phyloP scores from a whole-genome alignment of 768 basidiomycete genomes.

The Termitomyces sp. region DNA sequence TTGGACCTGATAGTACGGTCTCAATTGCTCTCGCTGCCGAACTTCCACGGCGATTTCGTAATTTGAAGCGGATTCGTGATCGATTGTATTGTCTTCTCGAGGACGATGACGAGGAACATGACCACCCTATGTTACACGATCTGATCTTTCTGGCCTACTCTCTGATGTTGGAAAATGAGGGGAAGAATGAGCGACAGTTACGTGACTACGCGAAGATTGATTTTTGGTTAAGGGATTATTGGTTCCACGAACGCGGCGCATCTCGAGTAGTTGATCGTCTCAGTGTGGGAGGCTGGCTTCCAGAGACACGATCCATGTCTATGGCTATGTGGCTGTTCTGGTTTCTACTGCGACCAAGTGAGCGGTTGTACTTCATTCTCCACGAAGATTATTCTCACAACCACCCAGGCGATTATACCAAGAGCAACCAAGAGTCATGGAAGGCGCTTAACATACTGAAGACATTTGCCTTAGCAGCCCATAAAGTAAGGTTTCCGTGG shows the following conservation, averaged over 20 bases:
- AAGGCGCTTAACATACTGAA: slow-evolving; percentile 51
- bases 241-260: slow-evolving; percentile 58
- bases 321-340: slow-evolving; percentile 80
- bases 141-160: slow-evolving; percentile 66
- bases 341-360: slow-evolving; percentile 63
- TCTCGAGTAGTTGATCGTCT: slow-evolving; percentile 44
- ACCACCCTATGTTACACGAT: slow-evolving; percentile 31
- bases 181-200: slow-evolving; percentile 68
- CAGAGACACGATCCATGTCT: slow-evolving; percentile 45
- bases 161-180: slow-evolving; percentile 81
- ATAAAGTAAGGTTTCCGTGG: slow-evolving; percentile 31
- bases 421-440: slow-evolving; percentile 35
- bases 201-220: slow-evolving; percentile 62
- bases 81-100: slow-evolving; percentile 34
- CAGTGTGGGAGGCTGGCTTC: slow-evolving; percentile 51
- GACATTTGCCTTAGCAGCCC: slow-evolving; percentile 64
- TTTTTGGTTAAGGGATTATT: slow-evolving; percentile 61
- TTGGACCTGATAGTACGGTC: slow-evolving; percentile 36
- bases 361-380: slow-evolving; percentile 18
- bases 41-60: slow-evolving; percentile 55
- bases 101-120: slow-evolving; percentile 11
- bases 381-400: background rate
- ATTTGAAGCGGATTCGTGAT: slow-evolving; percentile 53
- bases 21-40: slow-evolving; percentile 54
- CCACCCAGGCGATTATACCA: slow-evolving; percentile 42